phyloP scores from a whole-genome alignment of 2,329 filamentous ascomycete species.

The Bertia moriformis region DNA sequence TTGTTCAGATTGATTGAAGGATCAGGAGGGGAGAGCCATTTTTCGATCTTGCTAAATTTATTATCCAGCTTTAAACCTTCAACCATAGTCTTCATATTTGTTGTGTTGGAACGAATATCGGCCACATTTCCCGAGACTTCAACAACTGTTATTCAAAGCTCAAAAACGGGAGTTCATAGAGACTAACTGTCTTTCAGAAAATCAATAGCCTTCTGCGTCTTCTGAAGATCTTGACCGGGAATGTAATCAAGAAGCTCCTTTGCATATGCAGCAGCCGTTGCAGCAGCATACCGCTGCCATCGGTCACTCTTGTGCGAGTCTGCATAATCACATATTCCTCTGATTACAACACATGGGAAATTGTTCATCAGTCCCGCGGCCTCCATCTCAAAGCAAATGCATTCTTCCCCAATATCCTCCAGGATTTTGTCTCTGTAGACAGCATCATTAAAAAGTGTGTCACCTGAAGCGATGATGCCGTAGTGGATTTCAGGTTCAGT shows the following conservation, averaged over 20 bases:
- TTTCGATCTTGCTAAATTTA: constrained; percentile 4
- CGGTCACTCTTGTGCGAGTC: constrained; percentile 11
- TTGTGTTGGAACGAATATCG: neutral
- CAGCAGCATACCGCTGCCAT: constrained; percentile 11
- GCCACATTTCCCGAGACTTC: neutral
- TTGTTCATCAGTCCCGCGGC: constrained; percentile 5
- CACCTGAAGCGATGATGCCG: constrained; percentile 12
- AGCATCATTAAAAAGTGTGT: constrained; percentile 9
- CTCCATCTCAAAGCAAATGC: constrained; percentile 11
- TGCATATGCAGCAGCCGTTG: constrained; percentile 10
- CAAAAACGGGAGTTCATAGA: neutral
- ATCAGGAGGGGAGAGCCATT: constrained; percentile 18
- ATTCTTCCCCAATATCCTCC: constrained; percentile 2
- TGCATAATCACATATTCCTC: constrained; percentile 11
- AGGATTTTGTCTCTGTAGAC: constrained; percentile 6
- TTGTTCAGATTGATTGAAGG: constrained; percentile 16
- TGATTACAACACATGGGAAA: constrained; percentile 9
- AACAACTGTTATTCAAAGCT: neutral
- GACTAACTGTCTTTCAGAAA: constrained; percentile 3
- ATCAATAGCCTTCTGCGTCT: constrained; percentile 1
- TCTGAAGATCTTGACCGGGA: constrained; percentile 1
- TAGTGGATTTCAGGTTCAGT: constrained; percentile 7
- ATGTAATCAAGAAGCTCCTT: constrained; percentile 7
- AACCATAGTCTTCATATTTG: neutral
- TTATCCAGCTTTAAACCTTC: neutral